Base-by-base conservation (phyloP, 208 protist genomes). In the Trypanosoma theileri region DNA sequence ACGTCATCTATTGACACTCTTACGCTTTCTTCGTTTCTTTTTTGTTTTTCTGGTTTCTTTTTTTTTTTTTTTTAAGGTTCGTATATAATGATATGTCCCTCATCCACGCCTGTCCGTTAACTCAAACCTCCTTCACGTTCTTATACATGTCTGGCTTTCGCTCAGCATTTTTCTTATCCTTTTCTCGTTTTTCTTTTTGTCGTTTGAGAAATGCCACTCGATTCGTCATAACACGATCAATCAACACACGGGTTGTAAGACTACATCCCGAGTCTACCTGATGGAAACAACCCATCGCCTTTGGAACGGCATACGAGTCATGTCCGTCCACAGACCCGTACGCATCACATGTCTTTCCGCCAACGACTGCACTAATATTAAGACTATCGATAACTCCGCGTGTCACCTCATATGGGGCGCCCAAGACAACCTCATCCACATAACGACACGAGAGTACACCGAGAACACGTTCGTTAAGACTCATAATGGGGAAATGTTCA, bases 401-500 rank as follows among this genome's bases (percentile, higher is more conserved):
- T 13, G 91, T 95, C 4, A 99, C 79, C 16, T 80, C 68, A 46
- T 91, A 91, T 0, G 98, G 98, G 35, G 98, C 97, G n/a, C 98
- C 98, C 75, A 99, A 97, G 24, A 99, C 81, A 8, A 99, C 98
- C 73, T 99, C 98, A 75, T 99, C 98, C 0, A 99, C 98, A 72
- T 98, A 98, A 44, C 88, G 77, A 78, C 96, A 99, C 8, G 97
- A 93, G 4, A 99, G 81, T 45, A 99, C 95, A 62, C 88, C 86
- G 0, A 99, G 82, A 17, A 97, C 89, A 61, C 98, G 90, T 82
- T 99, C 98, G 48, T 99, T 98, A 17, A 99, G 73, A 75, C 98
- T 99, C 97, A 99, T 99, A 71, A 99, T 99, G 21, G 98, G 98
- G 72, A 94, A 98, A 73, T 98, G 95, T 28, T 79, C 75, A 19